Percentiles rank a stretch among this genome's conserved stretches.
Conservation (phyloP, 768 basidiomycete genomes). For the Kwoniella europaea region DNA sequence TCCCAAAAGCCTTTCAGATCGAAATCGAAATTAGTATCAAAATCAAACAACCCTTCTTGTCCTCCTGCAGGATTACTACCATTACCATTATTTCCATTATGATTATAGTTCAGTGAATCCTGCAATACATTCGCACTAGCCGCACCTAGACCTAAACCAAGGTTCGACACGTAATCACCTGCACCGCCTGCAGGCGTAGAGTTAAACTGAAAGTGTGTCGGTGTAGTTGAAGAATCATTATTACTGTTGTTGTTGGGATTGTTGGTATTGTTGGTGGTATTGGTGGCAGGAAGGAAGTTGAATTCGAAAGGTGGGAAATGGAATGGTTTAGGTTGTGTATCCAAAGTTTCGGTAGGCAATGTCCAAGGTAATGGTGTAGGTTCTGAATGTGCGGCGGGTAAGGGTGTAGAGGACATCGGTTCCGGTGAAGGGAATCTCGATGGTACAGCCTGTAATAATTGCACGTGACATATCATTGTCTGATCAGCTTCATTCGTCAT, state of each 20-base stretch:
- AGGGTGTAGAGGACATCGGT: slow-evolving; percentile 16
- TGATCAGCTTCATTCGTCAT: too few relatives aligned
- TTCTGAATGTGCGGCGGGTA: slow-evolving; percentile 10
- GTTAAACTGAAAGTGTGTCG: slow-evolving; percentile 1
- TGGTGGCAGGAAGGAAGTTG: not conserved
- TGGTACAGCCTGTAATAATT: slow-evolving; percentile 36
- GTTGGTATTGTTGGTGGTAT: not conserved
- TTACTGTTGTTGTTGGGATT: not conserved
- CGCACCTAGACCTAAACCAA: slow-evolving; percentile 8
- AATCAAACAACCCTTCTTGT: slow-evolving; percentile 42
- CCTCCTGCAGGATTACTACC: not conserved
- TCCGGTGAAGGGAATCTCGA: slow-evolving; percentile 41
- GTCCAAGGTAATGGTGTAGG: slow-evolving; percentile 22
- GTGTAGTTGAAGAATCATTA: slow-evolving; percentile 3
- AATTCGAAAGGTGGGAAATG: slow-evolving; percentile 20
- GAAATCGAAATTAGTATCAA: slow-evolving; percentile 45
- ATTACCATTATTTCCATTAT: not conserved
- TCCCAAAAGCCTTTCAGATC: slow-evolving; percentile 51
- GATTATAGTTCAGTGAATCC: not conserved
- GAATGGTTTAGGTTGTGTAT: slow-evolving; percentile 14
- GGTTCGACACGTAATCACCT: slow-evolving; percentile 4
- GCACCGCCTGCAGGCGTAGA: not conserved
- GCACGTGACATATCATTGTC: too few relatives aligned
- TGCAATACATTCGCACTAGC: slow-evolving; percentile 2
- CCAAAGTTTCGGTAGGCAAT: slow-evolving; percentile 19